Conservation (phyloP, 2,329 filamentous ascomycete species). For the Cadophora gregata region DNA sequence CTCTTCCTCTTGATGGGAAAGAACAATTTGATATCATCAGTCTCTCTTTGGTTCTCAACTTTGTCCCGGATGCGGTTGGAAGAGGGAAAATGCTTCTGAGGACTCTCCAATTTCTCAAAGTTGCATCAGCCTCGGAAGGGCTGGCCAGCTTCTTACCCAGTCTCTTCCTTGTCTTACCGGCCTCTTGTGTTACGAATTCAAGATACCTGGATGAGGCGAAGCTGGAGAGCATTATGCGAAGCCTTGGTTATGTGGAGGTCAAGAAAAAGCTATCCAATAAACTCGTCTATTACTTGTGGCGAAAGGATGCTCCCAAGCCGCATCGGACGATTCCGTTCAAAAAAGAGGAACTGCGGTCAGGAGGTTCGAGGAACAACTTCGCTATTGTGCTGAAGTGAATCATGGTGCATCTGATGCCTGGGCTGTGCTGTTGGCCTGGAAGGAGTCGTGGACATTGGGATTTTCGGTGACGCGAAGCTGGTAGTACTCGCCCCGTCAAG, state of each 20-base stretch:
- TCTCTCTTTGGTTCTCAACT: slow-evolving; percentile 91
- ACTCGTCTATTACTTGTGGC: slow-evolving; percentile 90
- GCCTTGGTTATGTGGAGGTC: slow-evolving; percentile 72
- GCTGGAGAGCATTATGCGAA: slow-evolving; percentile 75
- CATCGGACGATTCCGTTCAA: slow-evolving; percentile 53
- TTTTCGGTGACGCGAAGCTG: not conserved
- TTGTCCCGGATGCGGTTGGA: slow-evolving; percentile 76
- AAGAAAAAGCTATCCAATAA: slow-evolving; percentile 79
- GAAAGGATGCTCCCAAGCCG: slow-evolving; percentile 40
- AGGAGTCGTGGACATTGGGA: not conserved
- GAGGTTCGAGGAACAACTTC: slow-evolving; percentile 86
- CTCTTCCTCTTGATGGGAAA: slow-evolving; percentile 65
- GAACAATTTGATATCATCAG: slow-evolving; percentile 89
- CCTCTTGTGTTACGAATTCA: slow-evolving; percentile 88
- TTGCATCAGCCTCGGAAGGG: slow-evolving; percentile 34
- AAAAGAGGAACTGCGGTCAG: slow-evolving; percentile 80
- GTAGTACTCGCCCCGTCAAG: not conserved
- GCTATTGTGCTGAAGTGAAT: slow-evolving; percentile 68
- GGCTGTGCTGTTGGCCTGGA: not conserved
- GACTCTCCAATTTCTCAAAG: slow-evolving; percentile 72
- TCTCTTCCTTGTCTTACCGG: slow-evolving; percentile 88
- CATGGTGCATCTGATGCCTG: not conserved
- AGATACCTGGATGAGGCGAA: slow-evolving; percentile 80
- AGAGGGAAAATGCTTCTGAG: slow-evolving; percentile 87
- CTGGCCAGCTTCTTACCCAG: slow-evolving; percentile 60